Evolutionary conservation across 208 protist genomes (phyloP).

Genomic region (Borovskyia barvae): DNA sequence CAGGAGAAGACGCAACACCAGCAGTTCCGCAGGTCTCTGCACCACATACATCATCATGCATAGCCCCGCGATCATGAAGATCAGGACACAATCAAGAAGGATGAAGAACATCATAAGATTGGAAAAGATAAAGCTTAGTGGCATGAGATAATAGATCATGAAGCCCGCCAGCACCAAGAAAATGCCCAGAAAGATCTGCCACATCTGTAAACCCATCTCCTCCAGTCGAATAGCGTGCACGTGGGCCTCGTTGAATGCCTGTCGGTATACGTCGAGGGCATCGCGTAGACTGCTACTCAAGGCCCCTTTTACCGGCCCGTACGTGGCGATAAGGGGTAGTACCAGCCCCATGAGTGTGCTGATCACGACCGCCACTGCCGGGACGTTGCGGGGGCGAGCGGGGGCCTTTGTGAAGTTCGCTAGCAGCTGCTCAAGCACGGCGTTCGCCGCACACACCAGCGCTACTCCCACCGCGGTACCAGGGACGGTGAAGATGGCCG

Average conservation of each 20-base stretch:
- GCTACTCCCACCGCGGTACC: conserved; percentile 77
- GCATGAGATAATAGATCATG: conserved; percentile 94
- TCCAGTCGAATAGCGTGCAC: conserved; percentile 89
- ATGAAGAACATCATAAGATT: conserved; percentile 91
- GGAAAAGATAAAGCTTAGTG: conserved; percentile 89
- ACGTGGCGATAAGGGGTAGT: conserved; percentile 87
- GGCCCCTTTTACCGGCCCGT: conserved; percentile 74
- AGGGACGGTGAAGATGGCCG: conserved; percentile 90
- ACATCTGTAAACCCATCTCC: conserved; percentile 82
- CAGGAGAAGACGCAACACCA: conserved; percentile 76
- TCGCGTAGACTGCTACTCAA: conserved; percentile 87
- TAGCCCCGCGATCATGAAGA: conserved; percentile 92
- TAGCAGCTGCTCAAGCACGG: conserved; percentile 62
- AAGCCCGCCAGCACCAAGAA: conserved; percentile 90
- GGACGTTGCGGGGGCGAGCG: conserved; percentile 17
- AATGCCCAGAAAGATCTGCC: conserved; percentile 65
- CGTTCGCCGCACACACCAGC: conserved; percentile 64
- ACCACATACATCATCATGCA: conserved; percentile 84
- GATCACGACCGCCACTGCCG: conserved; percentile 45
- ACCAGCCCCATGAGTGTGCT: conserved; percentile 63
- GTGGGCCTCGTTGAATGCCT: conserved; percentile 82
- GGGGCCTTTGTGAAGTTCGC: conserved; percentile 52
- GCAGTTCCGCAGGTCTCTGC: conserved; percentile 63
- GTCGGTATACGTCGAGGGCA: conserved; percentile 93
- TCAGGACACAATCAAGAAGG: conserved; percentile 85